Evolutionary conservation across 2,329 filamentous ascomycete genomes (phyloP).

Genomic region (Penicillium palitans): DNA sequence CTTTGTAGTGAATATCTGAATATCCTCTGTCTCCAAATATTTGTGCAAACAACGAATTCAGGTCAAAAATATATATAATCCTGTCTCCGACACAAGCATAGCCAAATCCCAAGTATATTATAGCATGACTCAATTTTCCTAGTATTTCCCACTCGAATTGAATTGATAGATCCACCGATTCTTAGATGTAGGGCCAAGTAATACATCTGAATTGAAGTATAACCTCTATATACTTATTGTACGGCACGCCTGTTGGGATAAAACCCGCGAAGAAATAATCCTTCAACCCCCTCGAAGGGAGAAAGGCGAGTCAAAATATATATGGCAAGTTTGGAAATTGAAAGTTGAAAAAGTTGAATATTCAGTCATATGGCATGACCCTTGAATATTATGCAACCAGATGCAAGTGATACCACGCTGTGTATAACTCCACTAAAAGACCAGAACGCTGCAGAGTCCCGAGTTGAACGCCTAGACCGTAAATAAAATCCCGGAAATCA

Average conservation of each 20-base stretch:
- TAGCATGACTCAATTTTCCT: background rate
- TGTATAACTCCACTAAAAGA: background rate
- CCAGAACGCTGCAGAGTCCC: background rate
- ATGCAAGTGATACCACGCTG: slow-evolving; percentile 2
- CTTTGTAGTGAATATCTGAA: background rate
- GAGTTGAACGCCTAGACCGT: background rate
- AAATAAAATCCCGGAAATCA: background rate
- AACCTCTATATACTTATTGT: background rate
- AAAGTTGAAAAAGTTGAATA: background rate
- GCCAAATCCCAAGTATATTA: background rate
- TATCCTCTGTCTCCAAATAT: background rate
- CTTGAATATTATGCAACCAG: background rate
- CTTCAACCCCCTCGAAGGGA: background rate
- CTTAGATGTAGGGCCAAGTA: background rate
- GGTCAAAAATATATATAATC: background rate
- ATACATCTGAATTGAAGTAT: background rate
- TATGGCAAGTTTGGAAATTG: background rate
- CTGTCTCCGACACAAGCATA: background rate
- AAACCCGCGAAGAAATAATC: background rate
- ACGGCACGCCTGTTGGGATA: background rate
- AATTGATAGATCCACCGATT: background rate
- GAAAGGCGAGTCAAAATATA: background rate
- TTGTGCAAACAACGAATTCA: no score
- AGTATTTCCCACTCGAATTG: background rate
- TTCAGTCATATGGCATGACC: background rate